Evolutionary conservation across 768 basidiomycete species (phyloP).

Genomic region (Rhodocollybia butyracea): DNA sequence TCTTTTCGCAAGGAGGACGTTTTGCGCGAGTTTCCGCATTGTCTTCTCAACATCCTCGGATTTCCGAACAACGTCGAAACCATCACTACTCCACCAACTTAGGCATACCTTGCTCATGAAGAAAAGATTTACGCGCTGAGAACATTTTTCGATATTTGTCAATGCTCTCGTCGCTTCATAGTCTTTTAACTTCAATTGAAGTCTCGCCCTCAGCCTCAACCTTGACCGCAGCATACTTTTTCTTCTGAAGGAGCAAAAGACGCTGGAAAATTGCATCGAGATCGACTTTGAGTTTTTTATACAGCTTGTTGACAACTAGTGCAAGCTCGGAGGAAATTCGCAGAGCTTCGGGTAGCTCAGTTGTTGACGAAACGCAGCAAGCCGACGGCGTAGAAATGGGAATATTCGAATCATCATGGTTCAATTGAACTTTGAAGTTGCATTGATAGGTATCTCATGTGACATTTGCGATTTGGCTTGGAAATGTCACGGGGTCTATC

Average conservation of each 20-base stretch:
- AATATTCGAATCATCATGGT: slow-evolving; percentile 96
- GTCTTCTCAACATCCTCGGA: too few relatives aligned
- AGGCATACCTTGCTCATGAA: neutral
- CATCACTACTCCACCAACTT: too few relatives aligned
- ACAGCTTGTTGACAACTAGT: slow-evolving; percentile 93
- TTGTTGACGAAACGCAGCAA: slow-evolving; percentile 97
- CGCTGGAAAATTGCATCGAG: slow-evolving; percentile 93
- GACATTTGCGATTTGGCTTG: too few relatives aligned
- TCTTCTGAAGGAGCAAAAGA: slow-evolving; percentile 91
- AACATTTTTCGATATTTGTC: slow-evolving; percentile 88
- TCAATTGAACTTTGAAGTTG: too few relatives aligned
- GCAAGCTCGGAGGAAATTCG: slow-evolving; percentile 93
- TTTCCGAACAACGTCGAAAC: too few relatives aligned
- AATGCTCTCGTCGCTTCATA: slow-evolving; percentile 99
- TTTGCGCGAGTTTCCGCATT: too few relatives aligned
- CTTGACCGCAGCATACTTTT: slow-evolving; percentile 98
- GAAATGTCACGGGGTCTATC: too few relatives aligned
- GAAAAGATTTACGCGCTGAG: slow-evolving; percentile 58
- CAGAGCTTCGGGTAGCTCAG: slow-evolving; percentile 82
- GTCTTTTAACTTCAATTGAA: slow-evolving; percentile 88
- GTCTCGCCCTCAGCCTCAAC: slow-evolving; percentile 80
- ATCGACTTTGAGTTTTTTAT: slow-evolving; percentile 95
- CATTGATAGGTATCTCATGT: too few relatives aligned
- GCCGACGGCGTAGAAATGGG: slow-evolving; percentile 93
- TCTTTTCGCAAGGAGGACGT: too few relatives aligned